Conservation (phyloP, 345 rosid species). For the Toxicodendron radicans region DNA sequence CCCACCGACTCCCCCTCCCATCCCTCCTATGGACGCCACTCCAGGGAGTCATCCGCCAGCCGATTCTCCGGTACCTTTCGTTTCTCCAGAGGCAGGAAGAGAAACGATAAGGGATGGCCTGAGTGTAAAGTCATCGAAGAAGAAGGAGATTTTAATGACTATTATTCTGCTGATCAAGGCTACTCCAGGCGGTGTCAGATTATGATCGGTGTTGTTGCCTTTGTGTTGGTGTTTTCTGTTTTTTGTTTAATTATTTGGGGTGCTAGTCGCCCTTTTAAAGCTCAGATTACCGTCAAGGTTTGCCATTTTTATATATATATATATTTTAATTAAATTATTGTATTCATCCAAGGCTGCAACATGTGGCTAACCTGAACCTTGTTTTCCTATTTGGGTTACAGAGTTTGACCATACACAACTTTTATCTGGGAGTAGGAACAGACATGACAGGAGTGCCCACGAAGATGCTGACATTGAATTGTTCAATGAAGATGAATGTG, state of each 20-base stretch:
- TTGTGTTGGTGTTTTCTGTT: conserved; percentile 48
- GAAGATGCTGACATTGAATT: conserved; percentile 65
- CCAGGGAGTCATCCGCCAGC: conserved; percentile 59
- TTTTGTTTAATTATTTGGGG: conserved; percentile 84
- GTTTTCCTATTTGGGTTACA: conserved; percentile 20
- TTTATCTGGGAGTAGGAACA: conserved; percentile 73
- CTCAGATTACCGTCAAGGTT: conserved; percentile 61
- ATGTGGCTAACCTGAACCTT: no score
- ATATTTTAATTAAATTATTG: not conserved
- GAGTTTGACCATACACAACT: conserved; percentile 59
- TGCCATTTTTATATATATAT: not conserved
- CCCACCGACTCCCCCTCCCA: conserved; percentile 84
- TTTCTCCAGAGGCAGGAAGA: conserved; percentile 48
- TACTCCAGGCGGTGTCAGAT: conserved; percentile 54
- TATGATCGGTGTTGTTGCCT: conserved; percentile 48
- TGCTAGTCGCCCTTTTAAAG: conserved; percentile 68
- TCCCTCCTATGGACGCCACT: conserved; percentile 63
- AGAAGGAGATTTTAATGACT: conserved; percentile 54
- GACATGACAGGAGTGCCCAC: conserved; percentile 81
- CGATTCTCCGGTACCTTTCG: conserved; percentile 58
- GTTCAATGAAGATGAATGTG: conserved; percentile 56
- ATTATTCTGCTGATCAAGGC: conserved; percentile 38
- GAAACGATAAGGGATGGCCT: conserved; percentile 71
- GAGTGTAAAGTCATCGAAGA: conserved; percentile 67
- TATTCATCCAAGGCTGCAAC: no score